phyloP scores from a whole-genome alignment of 768 basidiomycete genomes.

The Leucogyrophana mollusca region DNA sequence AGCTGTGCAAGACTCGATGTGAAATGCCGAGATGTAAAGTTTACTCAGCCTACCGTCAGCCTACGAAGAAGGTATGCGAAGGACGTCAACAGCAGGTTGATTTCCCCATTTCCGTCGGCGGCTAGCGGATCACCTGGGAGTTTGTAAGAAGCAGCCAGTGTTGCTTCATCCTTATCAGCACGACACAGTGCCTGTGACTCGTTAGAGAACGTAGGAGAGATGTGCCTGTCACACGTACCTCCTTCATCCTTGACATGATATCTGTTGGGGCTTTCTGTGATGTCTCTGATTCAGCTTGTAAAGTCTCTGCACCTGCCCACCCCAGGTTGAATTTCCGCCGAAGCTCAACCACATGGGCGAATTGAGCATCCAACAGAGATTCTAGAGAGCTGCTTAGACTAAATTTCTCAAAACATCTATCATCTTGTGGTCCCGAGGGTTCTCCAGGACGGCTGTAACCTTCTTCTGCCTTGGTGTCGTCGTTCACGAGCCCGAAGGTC shows the following conservation, averaged over 20 bases:
- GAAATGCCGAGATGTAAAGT: neutral
- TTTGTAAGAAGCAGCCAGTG: slow-evolving; percentile 36
- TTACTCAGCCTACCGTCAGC: slow-evolving; percentile 44
- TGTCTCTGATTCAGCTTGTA: slow-evolving; percentile 45
- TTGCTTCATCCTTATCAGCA: slow-evolving; percentile 46
- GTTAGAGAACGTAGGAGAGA: neutral
- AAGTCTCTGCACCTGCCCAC: slow-evolving; percentile 68
- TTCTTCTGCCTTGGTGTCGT: too few species aligned
- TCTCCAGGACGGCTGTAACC: too few species aligned
- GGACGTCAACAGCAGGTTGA: slow-evolving; percentile 63
- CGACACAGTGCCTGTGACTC: slow-evolving; percentile 7
- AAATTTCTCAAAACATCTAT: slow-evolving; percentile 53
- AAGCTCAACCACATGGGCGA: slow-evolving; percentile 52
- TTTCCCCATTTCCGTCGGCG: too few species aligned
- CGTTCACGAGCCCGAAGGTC: slow-evolving; percentile 46
- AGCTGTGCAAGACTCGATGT: slow-evolving; percentile 47
- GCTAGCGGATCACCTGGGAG: slow-evolving; percentile 59
- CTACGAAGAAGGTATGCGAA: slow-evolving; percentile 67
- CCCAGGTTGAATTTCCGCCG: slow-evolving; percentile 53
- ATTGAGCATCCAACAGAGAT: slow-evolving; percentile 53
- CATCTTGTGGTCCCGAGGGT: too few species aligned
- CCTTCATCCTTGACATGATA: slow-evolving; percentile 31
- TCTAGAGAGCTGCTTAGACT: slow-evolving; percentile 66
- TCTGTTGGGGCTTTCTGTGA: slow-evolving; percentile 40
- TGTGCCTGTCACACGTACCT: slow-evolving; percentile 22